These are phyloP conservation scores for Candida adriatica DNA, from an alignment of 805 yeast species.

Conservation along the genomic window DNA sequence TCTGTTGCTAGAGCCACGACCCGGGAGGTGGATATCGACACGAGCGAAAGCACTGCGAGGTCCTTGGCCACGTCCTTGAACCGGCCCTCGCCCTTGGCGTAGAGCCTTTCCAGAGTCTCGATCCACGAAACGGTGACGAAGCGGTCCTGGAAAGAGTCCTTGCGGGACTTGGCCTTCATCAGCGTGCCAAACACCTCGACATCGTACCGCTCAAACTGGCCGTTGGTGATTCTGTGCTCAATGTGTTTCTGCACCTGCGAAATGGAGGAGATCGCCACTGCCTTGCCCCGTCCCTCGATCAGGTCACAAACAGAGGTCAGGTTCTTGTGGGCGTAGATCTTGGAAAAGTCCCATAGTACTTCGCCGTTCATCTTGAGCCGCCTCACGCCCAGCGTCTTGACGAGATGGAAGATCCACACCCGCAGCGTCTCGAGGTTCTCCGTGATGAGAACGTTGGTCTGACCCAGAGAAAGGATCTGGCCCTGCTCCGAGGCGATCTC, in stretches of 20 bases:
- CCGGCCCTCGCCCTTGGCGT: slow-evolving; percentile 49
- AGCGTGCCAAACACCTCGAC: slow-evolving; percentile 12
- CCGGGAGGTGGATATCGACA: slow-evolving; percentile 17
- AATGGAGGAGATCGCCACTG: slow-evolving; percentile 28
- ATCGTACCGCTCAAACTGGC: slow-evolving; percentile 17
- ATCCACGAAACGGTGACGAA: slow-evolving; percentile 56
- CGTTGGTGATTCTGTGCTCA: slow-evolving; percentile 33
- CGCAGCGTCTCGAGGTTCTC: slow-evolving; percentile 44
- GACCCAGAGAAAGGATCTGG: slow-evolving; percentile 61
- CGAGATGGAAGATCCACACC: slow-evolving; percentile 35
- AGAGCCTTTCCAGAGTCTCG: slow-evolving; percentile 49
- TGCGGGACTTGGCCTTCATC: slow-evolving; percentile 1
- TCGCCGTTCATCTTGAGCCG: slow-evolving; percentile 53
- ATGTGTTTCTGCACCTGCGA: slow-evolving; percentile 47
- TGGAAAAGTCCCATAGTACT: slow-evolving; percentile 57
- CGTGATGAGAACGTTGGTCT: slow-evolving; percentile 61
- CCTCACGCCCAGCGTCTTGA: slow-evolving; percentile 47
- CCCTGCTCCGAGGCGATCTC: slow-evolving; percentile 59
- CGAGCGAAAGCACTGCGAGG: slow-evolving; percentile 44
- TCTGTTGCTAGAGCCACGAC: slow-evolving; percentile 34
- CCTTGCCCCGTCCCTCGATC: slow-evolving; percentile 40
- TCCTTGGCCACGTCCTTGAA: slow-evolving; percentile 40
- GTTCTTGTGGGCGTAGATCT: slow-evolving; percentile 42
- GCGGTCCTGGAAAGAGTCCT: slow-evolving; percentile 38
- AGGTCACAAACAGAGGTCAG: slow-evolving; percentile 40